Conservation (phyloP, 371 early-diverging fungal genomes). For the Amoeboaphelidium protococcarum region DNA sequence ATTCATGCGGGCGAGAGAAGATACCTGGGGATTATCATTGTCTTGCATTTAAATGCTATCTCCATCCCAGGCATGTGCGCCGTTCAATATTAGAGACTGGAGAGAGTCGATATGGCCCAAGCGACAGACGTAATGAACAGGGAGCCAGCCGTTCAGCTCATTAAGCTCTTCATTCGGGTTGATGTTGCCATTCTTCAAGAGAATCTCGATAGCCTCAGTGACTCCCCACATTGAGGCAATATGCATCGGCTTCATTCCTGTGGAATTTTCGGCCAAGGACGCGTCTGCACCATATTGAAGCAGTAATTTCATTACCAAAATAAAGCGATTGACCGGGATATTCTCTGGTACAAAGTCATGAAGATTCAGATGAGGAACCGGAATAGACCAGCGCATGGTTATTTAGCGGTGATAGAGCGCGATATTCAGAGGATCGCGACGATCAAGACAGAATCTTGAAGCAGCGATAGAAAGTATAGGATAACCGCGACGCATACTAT, state of each 20-base stretch:
- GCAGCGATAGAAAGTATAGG: neutral
- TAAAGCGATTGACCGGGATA: too few relatives aligned
- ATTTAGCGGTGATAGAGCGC: neutral
- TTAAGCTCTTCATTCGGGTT: neutral
- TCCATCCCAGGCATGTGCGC: too few relatives aligned
- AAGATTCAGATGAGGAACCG: neutral
- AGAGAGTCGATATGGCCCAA: too few relatives aligned
- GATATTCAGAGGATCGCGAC: neutral
- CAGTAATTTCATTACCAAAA: neutral
- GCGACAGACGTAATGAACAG: neutral
- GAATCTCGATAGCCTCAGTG: neutral
- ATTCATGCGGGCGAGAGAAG: too few relatives aligned
- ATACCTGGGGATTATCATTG: too few relatives aligned
- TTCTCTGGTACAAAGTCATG: neutral
- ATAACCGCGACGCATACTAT: neutral
- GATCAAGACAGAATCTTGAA: neutral
- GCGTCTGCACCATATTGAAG: neutral
- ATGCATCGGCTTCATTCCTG: neutral
- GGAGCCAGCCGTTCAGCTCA: neutral
- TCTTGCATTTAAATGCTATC: too few relatives aligned
- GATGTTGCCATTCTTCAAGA: neutral
- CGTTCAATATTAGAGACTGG: too few relatives aligned
- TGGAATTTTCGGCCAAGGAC: neutral
- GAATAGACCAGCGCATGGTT: too few relatives aligned
- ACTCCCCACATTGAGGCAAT: neutral